Evolutionary conservation across 176 grass and related monocot species (phyloP).

Genomic region (Zizania latifolia): DNA sequence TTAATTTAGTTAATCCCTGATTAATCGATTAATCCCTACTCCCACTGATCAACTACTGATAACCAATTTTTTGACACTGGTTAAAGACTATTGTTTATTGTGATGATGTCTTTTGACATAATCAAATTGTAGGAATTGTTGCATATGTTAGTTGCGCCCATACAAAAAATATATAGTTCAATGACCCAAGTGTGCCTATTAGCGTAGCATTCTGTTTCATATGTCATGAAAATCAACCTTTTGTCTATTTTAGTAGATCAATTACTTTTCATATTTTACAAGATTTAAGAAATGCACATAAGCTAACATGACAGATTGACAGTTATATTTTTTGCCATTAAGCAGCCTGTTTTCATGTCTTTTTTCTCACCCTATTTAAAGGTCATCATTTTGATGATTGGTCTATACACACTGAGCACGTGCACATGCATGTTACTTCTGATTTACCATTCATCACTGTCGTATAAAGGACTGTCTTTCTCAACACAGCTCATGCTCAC

Average conservation of each 20-base stretch:
- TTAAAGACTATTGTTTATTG: not conserved
- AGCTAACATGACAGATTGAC: not conserved
- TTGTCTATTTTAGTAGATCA: not conserved
- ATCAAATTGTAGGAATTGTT: not conserved
- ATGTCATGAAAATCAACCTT: slow-evolving; percentile 7
- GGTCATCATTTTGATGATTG: slow-evolving; percentile 16
- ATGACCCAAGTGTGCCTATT: not conserved
- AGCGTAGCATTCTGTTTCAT: not conserved
- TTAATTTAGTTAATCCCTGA: no score
- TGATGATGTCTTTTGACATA: slow-evolving; percentile 5
- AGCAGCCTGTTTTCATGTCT: not conserved
- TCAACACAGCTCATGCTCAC: not conserved
- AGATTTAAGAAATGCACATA: not conserved
- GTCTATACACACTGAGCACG: not conserved
- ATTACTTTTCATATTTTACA: not conserved
- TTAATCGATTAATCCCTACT: no score
- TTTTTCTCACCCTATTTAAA: not conserved
- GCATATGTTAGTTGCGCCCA: not conserved
- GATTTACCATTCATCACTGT: not conserved
- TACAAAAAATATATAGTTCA: slow-evolving; percentile 2
- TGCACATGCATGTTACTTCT: slow-evolving; percentile 16
- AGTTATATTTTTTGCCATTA: not conserved
- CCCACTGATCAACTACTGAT: no score
- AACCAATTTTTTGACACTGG: no score
- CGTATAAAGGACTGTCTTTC: not conserved